Percentiles rank a stretch among this genome's conserved stretches.
Conservation (phyloP, 148 eudicot genomes). For the Amaranthus cruentus region DNA sequence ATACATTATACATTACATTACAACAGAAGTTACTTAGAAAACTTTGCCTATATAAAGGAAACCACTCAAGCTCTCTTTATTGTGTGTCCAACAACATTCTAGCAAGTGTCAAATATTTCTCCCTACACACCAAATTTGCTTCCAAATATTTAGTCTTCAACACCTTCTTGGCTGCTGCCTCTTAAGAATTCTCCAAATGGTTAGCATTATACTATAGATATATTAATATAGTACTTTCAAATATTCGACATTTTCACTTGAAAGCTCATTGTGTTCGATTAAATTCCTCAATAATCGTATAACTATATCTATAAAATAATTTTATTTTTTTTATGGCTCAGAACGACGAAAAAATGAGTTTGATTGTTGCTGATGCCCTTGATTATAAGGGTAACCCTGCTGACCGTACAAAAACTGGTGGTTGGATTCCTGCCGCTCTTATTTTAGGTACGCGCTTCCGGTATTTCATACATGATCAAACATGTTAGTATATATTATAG, state of each 20-base stretch:
- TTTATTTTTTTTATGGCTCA: slow-evolving; percentile 25
- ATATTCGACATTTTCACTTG: neutral
- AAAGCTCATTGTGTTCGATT: neutral
- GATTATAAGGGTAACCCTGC: slow-evolving; percentile 71
- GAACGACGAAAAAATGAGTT: slow-evolving; percentile 49
- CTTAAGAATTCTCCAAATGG: slow-evolving; percentile 7
- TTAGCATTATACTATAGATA: slow-evolving; percentile 2
- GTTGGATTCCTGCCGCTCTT: slow-evolving; percentile 78
- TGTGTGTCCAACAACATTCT: slow-evolving; percentile 19
- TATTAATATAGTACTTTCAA: neutral
- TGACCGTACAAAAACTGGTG: slow-evolving; percentile 70
- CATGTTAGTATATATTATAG: too few species aligned
- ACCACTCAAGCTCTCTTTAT: slow-evolving; percentile 12
- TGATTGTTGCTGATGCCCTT: slow-evolving; percentile 57
- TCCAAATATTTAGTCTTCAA: neutral
- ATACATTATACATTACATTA: neutral
- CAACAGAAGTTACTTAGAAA: slow-evolving; percentile 21
- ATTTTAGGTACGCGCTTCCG: slow-evolving; percentile 43
- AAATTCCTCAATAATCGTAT: neutral
- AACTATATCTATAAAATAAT: neutral
- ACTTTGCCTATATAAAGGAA: slow-evolving; percentile 43
- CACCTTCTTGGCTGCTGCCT: slow-evolving; percentile 1
- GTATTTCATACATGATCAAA: too few species aligned
- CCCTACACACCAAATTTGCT: neutral
- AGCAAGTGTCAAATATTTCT: slow-evolving; percentile 11